Conservation (phyloP, 139 green algal genomes). For the Chlorella ohadii region DNA sequence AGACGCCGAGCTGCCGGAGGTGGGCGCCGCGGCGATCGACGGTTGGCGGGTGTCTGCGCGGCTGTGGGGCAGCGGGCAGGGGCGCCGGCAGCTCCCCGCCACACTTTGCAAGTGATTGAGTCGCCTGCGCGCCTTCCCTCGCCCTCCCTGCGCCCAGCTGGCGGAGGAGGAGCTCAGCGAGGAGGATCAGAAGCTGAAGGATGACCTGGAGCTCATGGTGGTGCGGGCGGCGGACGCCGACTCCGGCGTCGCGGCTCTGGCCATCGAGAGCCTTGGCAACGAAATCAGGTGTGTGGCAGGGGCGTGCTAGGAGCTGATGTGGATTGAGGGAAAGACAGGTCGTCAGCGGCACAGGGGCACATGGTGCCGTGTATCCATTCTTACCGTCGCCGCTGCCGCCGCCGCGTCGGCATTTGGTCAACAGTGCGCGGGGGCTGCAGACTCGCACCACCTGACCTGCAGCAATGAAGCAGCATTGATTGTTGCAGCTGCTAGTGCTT, state of each 20-base stretch:
- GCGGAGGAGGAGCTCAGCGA: constrained; percentile 85
- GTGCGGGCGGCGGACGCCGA: constrained; percentile 70
- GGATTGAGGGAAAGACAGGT: too few species aligned
- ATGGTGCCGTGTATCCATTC: too few species aligned
- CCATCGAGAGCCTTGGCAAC: constrained; percentile 75
- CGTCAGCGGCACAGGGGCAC: too few species aligned
- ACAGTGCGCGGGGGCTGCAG: too few species aligned
- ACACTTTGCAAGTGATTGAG: background rate
- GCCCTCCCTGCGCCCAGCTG: background rate
- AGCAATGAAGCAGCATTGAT: background rate
- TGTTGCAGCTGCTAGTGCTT: background rate
- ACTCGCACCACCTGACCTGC: too few species aligned
- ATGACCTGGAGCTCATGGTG: constrained; percentile 93
- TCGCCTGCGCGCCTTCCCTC: background rate
- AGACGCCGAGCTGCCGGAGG: constrained; percentile 5
- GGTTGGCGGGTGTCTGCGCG: background rate
- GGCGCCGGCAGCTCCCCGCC: background rate
- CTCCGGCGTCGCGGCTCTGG: constrained; percentile 70
- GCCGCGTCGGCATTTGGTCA: too few species aligned
- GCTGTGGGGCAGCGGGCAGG: background rate
- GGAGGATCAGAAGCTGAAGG: constrained; percentile 92
- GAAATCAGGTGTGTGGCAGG: constrained; percentile 54
- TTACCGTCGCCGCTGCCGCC: too few species aligned
- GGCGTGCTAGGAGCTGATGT: too few species aligned
- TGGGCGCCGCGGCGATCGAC: background rate